Percentiles rank a stretch among this genome's conserved stretches.
phyloP scores from a whole-genome alignment of 1,139 yeast species.

The Blastobotrys apis region DNA sequence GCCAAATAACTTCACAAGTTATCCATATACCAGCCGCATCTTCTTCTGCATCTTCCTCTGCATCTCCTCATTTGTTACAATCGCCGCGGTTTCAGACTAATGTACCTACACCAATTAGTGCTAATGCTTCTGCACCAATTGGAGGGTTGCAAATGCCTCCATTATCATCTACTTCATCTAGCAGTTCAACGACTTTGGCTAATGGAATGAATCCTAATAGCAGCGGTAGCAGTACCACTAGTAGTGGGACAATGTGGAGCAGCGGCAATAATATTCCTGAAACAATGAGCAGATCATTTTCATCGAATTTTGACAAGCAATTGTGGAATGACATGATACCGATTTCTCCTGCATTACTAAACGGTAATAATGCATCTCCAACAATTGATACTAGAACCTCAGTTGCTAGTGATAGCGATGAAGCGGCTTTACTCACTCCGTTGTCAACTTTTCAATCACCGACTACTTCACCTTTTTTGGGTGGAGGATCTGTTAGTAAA shows the following conservation, averaged over 20 bases:
- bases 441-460: constrained; percentile 17
- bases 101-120: constrained; percentile 7
- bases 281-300: background rate
- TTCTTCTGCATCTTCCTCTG: background rate
- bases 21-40: constrained; percentile 17
- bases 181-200: background rate
- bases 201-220: too few relatives aligned
- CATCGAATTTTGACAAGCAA: background rate
- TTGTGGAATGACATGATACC: background rate
- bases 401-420: constrained; percentile 11
- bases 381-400: constrained; percentile 5
- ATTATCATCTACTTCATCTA: constrained; percentile 4
- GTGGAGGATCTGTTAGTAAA: constrained; percentile 8
- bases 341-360: constrained; percentile 5
- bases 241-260: constrained; percentile 1
- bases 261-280: background rate
- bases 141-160: background rate
- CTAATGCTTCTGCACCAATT: constrained; percentile 3
- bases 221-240: too few relatives aligned
- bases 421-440: constrained; percentile 16
- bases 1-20: constrained; percentile 17
- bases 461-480: constrained; percentile 14
- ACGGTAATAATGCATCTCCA: constrained; percentile 4
- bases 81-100: constrained; percentile 8
- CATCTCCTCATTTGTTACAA: constrained; percentile 1